phyloP scores from a whole-genome alignment of 495 filamentous ascomycete species.

The Podospora anserina region DNA sequence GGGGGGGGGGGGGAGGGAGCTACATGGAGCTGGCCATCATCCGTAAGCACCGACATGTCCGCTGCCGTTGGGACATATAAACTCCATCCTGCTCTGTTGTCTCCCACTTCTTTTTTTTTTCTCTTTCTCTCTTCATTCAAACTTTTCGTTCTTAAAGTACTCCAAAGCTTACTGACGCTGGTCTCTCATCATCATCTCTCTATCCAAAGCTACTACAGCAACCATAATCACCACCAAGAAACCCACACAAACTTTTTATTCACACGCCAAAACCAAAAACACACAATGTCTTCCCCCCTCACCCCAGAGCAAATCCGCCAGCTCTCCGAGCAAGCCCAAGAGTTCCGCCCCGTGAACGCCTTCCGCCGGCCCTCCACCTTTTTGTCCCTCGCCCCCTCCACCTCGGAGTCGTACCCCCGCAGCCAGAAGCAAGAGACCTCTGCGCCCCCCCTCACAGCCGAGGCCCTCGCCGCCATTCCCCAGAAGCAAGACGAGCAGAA shows the following conservation, averaged over 20 bases:
- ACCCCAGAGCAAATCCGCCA: constrained; percentile 22
- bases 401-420: constrained; percentile 44
- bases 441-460: constrained; percentile 25
- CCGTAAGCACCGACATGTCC: not conserved
- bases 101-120: not conserved
- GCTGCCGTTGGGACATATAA: constrained; percentile 8
- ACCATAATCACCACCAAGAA: not conserved
- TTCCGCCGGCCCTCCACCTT: constrained; percentile 40
- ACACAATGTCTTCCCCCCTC: constrained; percentile 14
- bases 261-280: constrained; percentile 7
- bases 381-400: constrained; percentile 44
- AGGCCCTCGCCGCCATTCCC: constrained; percentile 20
- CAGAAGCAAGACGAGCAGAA: constrained; percentile 21
- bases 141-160: constrained; percentile 1
- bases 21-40: not conserved
- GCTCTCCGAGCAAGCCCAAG: constrained; percentile 25
- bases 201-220: not conserved
- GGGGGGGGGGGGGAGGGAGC: not conserved
- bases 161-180: not conserved
- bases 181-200: not conserved
- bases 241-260: not conserved
- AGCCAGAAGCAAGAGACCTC: constrained; percentile 13
- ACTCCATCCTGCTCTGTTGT: not conserved
- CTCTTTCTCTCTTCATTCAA: constrained; percentile 4
- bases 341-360: constrained; percentile 15